A percentile compares a stretch with the other conserved stretches of the same genome.
Evolutionary conservation across 2,329 filamentous ascomycete species (phyloP).

Genomic region (Ophiocordyceps robertsii): DNA sequence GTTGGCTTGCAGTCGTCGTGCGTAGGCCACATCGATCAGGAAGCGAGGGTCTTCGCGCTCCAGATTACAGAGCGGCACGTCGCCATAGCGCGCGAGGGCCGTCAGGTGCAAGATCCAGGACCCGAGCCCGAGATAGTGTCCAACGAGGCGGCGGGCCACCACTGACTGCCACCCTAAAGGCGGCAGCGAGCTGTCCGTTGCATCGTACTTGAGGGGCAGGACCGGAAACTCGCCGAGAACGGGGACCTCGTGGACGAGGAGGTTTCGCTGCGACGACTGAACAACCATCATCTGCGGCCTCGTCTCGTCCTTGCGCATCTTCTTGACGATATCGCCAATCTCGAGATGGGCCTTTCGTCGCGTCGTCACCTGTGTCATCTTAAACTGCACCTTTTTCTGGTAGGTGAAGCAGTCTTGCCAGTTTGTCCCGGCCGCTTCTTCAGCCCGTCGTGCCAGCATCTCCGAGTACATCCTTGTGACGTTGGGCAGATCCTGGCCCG

Average conservation of each 20-base stretch:
- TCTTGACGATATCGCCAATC: conserved; percentile 77
- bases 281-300: conserved; percentile 74
- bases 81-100: conserved; percentile 78
- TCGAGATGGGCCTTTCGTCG: conserved; percentile 81
- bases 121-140: conserved; percentile 84
- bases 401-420: conserved; percentile 79
- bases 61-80: conserved; percentile 88
- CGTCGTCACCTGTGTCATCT: conserved; percentile 76
- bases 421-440: conserved; percentile 53
- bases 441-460: conserved; percentile 49
- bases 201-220: conserved; percentile 67
- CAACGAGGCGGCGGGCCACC: conserved; percentile 71
- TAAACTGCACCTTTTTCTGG: conserved; percentile 75
- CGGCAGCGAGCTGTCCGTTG: conserved; percentile 73
- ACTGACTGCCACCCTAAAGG: conserved; percentile 90
- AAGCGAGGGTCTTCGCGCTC: conserved; percentile 90
- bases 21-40: conserved; percentile 92
- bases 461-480: conserved; percentile 80
- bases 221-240: conserved; percentile 74
- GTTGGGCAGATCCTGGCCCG: conserved; percentile 73
- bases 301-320: conserved; percentile 73
- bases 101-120: conserved; percentile 85
- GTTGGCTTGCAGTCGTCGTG: conserved; percentile 75
- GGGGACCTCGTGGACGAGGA: conserved; percentile 75
- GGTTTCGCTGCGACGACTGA: conserved; percentile 73